phyloP scores from a whole-genome alignment of 2,329 filamentous ascomycete species.

The Fusarium falciforme region DNA sequence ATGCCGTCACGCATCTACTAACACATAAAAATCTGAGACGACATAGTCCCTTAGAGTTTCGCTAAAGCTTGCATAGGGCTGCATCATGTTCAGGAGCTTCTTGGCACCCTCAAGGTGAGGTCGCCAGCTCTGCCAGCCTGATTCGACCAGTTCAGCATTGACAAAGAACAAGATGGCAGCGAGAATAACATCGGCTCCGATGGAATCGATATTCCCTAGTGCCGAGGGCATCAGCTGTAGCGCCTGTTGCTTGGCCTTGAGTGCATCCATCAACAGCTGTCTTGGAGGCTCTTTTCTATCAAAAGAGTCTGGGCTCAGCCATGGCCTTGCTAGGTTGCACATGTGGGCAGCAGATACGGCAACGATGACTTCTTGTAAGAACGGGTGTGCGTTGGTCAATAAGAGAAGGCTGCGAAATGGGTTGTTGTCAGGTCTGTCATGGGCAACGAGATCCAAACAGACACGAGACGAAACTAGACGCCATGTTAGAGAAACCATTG shows the following conservation, averaged over 20 bases:
- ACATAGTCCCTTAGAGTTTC: constrained; percentile 56
- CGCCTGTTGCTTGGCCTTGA: constrained; percentile 58
- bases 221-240: constrained; percentile 54
- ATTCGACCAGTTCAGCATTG: constrained; percentile 62
- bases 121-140: constrained; percentile 58
- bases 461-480: constrained; percentile 57
- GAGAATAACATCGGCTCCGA: constrained; percentile 54
- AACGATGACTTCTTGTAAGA: constrained; percentile 59
- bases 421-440: constrained; percentile 56
- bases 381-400: constrained; percentile 52
- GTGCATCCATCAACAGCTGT: constrained; percentile 52
- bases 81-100: constrained; percentile 54
- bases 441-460: constrained; percentile 63
- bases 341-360: constrained; percentile 61
- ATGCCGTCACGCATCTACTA: constrained; percentile 25
- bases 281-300: constrained; percentile 46
- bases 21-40: constrained; percentile 60
- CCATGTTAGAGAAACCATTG: constrained; percentile 13
- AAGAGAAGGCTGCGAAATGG: constrained; percentile 58
- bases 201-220: constrained; percentile 50
- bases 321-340: constrained; percentile 48
- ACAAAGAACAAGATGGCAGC: constrained; percentile 61
- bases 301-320: constrained; percentile 39
- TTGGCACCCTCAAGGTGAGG: constrained; percentile 59
- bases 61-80: constrained; percentile 47